These are phyloP conservation scores for Ichthyophthirius multifiliis DNA, from an alignment of 169 alveolate species.

Conservation along the genomic window DNA sequence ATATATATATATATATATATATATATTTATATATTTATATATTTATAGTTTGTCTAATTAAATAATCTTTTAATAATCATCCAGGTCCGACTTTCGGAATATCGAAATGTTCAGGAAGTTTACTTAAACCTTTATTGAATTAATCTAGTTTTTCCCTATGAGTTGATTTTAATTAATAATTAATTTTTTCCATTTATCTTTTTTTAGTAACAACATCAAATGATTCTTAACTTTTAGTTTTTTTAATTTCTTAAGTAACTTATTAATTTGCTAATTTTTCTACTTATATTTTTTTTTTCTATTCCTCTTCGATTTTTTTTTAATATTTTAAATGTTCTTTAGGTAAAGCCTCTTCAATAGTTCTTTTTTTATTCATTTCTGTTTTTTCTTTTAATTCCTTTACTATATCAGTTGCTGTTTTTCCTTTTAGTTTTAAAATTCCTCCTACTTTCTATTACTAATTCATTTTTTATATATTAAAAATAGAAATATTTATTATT, in stretches of 20 bases:
- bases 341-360: not conserved
- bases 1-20: no score
- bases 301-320: not conserved
- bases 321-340: not conserved
- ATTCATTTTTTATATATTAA: no score
- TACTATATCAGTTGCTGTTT: not conserved
- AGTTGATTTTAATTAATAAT: constrained; percentile 9
- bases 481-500: no score
- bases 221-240: not conserved
- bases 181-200: not conserved
- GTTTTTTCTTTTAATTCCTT: not conserved
- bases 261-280: not conserved
- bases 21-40: no score
- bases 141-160: constrained; percentile 55
- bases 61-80: constrained; percentile 3
- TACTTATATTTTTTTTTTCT: not conserved
- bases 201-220: constrained; percentile 7
- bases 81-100: constrained; percentile 69
- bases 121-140: constrained; percentile 50
- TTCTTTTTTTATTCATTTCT: not conserved
- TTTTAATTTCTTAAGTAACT: not conserved
- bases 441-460: not conserved
- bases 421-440: not conserved
- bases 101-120: constrained; percentile 65
- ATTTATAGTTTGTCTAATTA: no score